phyloP scores from a whole-genome alignment of 306 rosid genomes.

The Oemleria cerasiformis region DNA sequence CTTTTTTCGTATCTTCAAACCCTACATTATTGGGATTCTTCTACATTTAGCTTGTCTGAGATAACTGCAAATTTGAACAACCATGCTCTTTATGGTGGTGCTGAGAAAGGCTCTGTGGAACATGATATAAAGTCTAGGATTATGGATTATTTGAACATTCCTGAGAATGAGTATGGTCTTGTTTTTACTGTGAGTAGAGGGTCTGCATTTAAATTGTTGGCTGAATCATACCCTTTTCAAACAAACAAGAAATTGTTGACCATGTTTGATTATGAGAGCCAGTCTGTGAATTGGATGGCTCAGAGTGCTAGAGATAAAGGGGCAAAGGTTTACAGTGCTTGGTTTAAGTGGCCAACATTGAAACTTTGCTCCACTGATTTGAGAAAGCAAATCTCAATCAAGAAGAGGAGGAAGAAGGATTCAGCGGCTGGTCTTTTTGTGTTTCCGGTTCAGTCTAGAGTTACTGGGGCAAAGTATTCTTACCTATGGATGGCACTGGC shows the following conservation, averaged over 20 bases:
- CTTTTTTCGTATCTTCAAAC: slow-evolving; percentile 89
- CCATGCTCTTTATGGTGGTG: slow-evolving; percentile 90
- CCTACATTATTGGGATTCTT: slow-evolving; percentile 84
- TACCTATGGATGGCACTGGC: slow-evolving; percentile 99
- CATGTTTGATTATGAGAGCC: slow-evolving; percentile 97
- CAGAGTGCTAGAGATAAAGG: slow-evolving; percentile 91
- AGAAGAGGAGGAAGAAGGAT: slow-evolving; percentile 37
- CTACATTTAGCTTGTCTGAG: slow-evolving; percentile 85
- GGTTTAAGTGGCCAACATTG: slow-evolving; percentile 99
- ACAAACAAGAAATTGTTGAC: slow-evolving; percentile 84
- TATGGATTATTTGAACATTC: slow-evolving; percentile 88
- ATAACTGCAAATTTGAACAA: slow-evolving; percentile 93
- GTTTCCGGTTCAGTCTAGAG: slow-evolving; percentile 42
- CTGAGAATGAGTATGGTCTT: slow-evolving; percentile 91
- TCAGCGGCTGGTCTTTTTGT: slow-evolving; percentile 33
- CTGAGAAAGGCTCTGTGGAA: slow-evolving; percentile 78
- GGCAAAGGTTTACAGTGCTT: slow-evolving; percentile 81
- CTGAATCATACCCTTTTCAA: slow-evolving; percentile 91
- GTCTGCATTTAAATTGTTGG: slow-evolving; percentile 78
- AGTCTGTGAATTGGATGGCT: slow-evolving; percentile 93
- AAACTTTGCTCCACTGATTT: slow-evolving; percentile 90
- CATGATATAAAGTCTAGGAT: slow-evolving; percentile 80
- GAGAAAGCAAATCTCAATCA: slow-evolving; percentile 83
- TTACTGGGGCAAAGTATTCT: slow-evolving; percentile 63
- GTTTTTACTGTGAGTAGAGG: too few species aligned